Base-by-base conservation (phyloP, 2,329 filamentous ascomycete species). In the Metarhizium brunneum region DNA sequence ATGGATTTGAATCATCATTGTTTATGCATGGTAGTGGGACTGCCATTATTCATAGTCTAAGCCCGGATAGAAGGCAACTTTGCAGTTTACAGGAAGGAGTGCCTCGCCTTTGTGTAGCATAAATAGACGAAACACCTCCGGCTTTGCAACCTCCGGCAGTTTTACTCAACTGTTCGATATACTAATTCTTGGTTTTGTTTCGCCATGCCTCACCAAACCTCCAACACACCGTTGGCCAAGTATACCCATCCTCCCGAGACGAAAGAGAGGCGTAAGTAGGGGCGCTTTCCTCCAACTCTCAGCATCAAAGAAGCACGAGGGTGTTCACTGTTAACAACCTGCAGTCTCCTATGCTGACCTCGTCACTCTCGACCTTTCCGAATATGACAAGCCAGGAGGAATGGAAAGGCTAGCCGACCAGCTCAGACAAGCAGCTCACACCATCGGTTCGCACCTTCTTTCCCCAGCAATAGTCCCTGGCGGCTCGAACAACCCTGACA, bases 281-380 rank as follows among this genome's bases (percentile, higher is more conserved):
- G 7, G 40, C 16, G 6, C 8, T 29, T 25, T 25, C 25, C 25
- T 30, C 45, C 20, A 10, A 5, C n/a, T 6, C 18, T 16, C 42
- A 25, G 18, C 18, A 16, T 13, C 16, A 20, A 20, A 20, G n/a
- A 7, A 25, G 6, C 7, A 45, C 10, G 6, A 18, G n/a, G 16
- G 13, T 6, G 40, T 16, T 16, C n/a, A 8, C n/a, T 20, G 20
- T 20, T 35, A 3, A 35, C 32, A 29, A 48, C 42, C 25, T 18
- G 4, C 49, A 67, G 63, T 75, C 47, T 69, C 71, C 32, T 84
- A 80, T 78, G 76, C 80, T 1, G 79, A 84, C 56, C 72, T 84
- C 1, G 73, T 79, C 4, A 83, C 79, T 1, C 72, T 85, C 11
- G 81, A 84, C 57, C 71, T 84, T 0, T 73, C 75, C 38, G 73